Base-by-base conservation (phyloP, 345 rosid genomes). In the Lepidium aucheri region DNA sequence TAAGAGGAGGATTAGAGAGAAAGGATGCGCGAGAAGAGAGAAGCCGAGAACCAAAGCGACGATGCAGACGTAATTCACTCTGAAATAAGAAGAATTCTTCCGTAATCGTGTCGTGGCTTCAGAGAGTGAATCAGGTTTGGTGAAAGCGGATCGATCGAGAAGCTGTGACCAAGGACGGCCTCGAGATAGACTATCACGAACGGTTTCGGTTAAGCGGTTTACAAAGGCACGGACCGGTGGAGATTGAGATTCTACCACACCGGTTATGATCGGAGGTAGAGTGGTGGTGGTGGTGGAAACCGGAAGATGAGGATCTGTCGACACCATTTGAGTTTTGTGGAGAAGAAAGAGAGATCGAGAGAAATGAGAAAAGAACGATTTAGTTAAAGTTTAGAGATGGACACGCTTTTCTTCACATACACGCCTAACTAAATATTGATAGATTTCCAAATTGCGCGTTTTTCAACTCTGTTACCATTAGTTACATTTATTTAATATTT, bases 1-100 rank as follows among this genome's bases (percentile, higher is more conserved):
- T 1, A 77, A 3, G 56, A 86, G 88, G 70, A 82, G 78, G 55
- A 83, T 6, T 43, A 86, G 85, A 18, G 91, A 83, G 67, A 83
- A 75, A 0, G 91, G 91, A 22, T 86, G 67, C 4, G 86, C 68
- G 17, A 86, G 47, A 49, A 80, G 84, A 47, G 81, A 80, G 67
- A 77, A 63, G 0, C 67, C 79, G 39, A 80, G 38, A 47, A 77
- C 67, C 1, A 77, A 22, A 26, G 77, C 68, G 16, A 80, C 13
- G 59, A 75, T 45, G 55, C 76, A 49, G 42, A 66, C 57, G 76
- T 80, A 80, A 60, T 80, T 80, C 53, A 66, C 78, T 33, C 78
- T 76, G 58, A 80, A 80, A 53, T 80, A 80, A 10, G 76, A 45
- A 0, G 62, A 72, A 12, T 80, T 80, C 58, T 78, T 77, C n/a